Evolutionary conservation across 768 basidiomycete species (phyloP).

Genomic region (Pleurotus pulmonarius): DNA sequence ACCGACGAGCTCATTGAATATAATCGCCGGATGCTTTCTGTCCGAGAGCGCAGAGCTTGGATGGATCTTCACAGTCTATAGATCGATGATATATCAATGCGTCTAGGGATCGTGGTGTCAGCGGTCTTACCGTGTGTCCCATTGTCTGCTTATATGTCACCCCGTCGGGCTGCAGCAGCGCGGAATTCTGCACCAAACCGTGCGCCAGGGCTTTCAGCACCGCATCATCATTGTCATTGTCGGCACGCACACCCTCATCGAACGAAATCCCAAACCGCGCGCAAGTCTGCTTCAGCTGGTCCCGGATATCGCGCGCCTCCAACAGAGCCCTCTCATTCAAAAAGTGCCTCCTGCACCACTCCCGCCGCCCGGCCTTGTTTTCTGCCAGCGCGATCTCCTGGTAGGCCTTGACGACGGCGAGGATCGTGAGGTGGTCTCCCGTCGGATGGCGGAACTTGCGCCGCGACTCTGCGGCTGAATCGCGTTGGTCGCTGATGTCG

Average conservation of each 20-base stretch:
- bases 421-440: slow-evolving; percentile 89
- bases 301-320: slow-evolving; percentile 75
- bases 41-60: slow-evolving; percentile 80
- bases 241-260: slow-evolving; percentile 53
- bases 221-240: slow-evolving; percentile 63
- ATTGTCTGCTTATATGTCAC: slow-evolving; percentile 74
- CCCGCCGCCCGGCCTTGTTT: slow-evolving; percentile 43
- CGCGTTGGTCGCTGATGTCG: slow-evolving; percentile 72
- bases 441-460: slow-evolving; percentile 76
- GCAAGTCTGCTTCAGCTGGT: slow-evolving; percentile 73
- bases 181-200: slow-evolving; percentile 81
- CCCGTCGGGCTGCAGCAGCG: slow-evolving; percentile 81
- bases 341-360: slow-evolving; percentile 85
- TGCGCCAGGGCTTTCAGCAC: slow-evolving; percentile 69
- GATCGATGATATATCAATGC: slow-evolving; percentile 2
- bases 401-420: slow-evolving; percentile 84
- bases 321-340: slow-evolving; percentile 78
- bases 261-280: slow-evolving; percentile 58
- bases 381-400: slow-evolving; percentile 57
- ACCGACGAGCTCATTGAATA: slow-evolving; percentile 91
- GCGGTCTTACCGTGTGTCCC: slow-evolving; percentile 54
- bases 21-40: slow-evolving; percentile 80
- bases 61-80: slow-evolving; percentile 80
- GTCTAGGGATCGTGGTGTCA: slow-evolving; percentile 2
- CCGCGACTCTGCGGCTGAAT: slow-evolving; percentile 65